Conservation (phyloP, 2,329 filamentous ascomycete species). For the Rhinocladiella mackenziei region DNA sequence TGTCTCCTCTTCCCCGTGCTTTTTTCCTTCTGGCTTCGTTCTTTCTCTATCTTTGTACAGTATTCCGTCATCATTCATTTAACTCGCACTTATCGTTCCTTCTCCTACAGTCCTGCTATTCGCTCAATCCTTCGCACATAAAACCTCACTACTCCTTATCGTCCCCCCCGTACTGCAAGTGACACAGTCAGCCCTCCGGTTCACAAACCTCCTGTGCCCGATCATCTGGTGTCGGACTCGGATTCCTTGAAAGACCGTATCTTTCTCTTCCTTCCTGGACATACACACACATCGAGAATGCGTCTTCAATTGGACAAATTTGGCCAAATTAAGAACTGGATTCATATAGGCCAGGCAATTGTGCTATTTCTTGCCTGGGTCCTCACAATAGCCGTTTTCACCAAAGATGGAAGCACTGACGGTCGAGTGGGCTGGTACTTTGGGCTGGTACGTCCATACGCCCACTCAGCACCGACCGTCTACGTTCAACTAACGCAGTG, state of each 20-base stretch:
- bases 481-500: too few species aligned
- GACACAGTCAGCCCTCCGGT: background rate
- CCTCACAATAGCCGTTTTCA: constrained; percentile 56
- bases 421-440: constrained; percentile 56
- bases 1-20: background rate
- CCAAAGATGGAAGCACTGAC: constrained; percentile 51
- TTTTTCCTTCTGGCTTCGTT: too few species aligned
- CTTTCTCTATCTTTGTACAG: background rate
- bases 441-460: constrained; percentile 35
- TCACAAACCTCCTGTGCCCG: background rate
- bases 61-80: background rate
- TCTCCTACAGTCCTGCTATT: background rate
- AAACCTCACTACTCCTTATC: background rate
- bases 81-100: background rate
- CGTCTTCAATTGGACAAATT: constrained; percentile 33
- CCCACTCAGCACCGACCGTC: too few species aligned
- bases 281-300: constrained; percentile 23
- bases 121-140: background rate
- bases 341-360: constrained; percentile 53
- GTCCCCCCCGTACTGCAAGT: background rate
- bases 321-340: constrained; percentile 53
- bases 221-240: background rate
- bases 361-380: constrained; percentile 57
- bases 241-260: background rate
- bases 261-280: background rate